These are phyloP conservation scores for Cyclostephanos tholiformis DNA, from an alignment of 108 stramenopile species.

Conservation along the genomic window DNA sequence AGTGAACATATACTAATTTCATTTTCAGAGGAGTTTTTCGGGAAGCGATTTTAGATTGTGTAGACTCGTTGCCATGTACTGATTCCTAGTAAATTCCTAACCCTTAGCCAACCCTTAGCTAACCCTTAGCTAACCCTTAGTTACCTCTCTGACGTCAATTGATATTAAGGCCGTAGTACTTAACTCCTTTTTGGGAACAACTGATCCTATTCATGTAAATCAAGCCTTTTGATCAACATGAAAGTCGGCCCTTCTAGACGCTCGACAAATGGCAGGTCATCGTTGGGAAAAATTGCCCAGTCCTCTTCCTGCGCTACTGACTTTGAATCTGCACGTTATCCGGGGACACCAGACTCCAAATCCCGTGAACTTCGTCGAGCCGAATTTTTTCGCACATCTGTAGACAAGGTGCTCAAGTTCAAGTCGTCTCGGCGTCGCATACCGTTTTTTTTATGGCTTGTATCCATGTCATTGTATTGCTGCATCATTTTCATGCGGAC, in stretches of 20 bases:
- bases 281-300: neutral
- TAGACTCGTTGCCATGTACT: too few relatives aligned
- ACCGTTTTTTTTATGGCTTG: neutral
- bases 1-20: too few relatives aligned
- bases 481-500: conserved; percentile 1
- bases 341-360: neutral
- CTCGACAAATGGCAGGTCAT: neutral
- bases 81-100: too few relatives aligned
- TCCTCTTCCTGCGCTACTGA: neutral
- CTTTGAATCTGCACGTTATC: neutral
- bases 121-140: too few relatives aligned
- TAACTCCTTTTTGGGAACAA: too few relatives aligned
- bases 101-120: too few relatives aligned
- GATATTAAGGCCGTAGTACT: too few relatives aligned
- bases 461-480: neutral
- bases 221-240: too few relatives aligned
- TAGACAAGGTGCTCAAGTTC: conserved; percentile 1
- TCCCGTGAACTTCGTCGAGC: neutral
- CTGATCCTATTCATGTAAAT: too few relatives aligned
- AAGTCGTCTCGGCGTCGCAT: neutral
- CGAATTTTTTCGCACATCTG: neutral
- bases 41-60: too few relatives aligned
- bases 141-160: too few relatives aligned
- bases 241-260: neutral
- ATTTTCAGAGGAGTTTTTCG: too few relatives aligned